Evolutionary conservation across 805 yeast genomes (phyloP).

Genomic region (Kregervanrija fluxuum): DNA sequence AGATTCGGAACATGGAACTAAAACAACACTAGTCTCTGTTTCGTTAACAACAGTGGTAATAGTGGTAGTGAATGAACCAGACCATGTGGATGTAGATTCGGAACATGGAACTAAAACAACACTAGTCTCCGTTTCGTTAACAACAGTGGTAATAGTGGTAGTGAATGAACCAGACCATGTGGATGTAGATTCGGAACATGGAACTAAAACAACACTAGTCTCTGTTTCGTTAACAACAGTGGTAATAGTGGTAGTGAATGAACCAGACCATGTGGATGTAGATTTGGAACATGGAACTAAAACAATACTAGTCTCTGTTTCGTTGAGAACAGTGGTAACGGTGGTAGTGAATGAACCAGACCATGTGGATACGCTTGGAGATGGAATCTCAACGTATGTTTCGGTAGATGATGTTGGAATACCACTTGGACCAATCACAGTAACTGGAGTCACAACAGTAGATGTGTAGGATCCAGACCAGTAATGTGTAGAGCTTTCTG

Average conservation of each 20-base stretch:
- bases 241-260: not conserved
- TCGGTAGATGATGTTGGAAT: not conserved
- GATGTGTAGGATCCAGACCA: conserved; percentile 4
- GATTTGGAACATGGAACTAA: conserved; percentile 1
- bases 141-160: not conserved
- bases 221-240: not conserved
- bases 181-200: not conserved
- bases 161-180: conserved; percentile 1
- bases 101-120: conserved; percentile 2
- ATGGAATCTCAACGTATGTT: not conserved
- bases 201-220: conserved; percentile 2
- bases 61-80: not conserved
- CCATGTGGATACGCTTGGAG: not conserved
- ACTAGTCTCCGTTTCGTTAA: not conserved
- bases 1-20: conserved; percentile 1
- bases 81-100: not conserved
- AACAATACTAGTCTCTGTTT: not conserved
- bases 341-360: not conserved
- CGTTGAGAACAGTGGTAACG: not conserved
- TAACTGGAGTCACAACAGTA: not conserved
- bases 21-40: not conserved
- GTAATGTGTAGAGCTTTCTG: not conserved
- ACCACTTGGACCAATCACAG: not conserved
- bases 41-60: not conserved
- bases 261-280: not conserved